These are phyloP conservation scores for Sicyos baderoa DNA, from an alignment of 306 rosid genomes.

Conservation along the genomic window DNA sequence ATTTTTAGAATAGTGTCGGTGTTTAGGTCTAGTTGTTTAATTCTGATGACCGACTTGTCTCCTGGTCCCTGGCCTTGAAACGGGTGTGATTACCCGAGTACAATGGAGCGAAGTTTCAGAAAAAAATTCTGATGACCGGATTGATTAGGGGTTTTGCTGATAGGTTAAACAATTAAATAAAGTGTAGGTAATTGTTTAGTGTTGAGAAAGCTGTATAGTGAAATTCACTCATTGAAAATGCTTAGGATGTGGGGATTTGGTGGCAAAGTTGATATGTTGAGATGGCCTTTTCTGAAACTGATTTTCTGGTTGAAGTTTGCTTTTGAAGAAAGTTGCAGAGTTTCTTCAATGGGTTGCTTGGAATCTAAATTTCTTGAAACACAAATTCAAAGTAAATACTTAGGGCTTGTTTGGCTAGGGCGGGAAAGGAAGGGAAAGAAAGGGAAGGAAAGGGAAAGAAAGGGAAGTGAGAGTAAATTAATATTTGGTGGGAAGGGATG, in stretches of 20 bases:
- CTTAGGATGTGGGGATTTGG: constrained; percentile 24
- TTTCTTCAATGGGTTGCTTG: constrained; percentile 14
- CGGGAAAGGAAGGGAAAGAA: too few relatives aligned
- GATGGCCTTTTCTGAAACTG: background rate
- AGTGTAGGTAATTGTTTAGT: background rate
- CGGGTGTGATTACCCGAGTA: too few relatives aligned
- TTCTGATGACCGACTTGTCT: background rate
- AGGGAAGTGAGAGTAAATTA: too few relatives aligned
- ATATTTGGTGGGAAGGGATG: too few relatives aligned
- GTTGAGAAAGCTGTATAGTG: constrained; percentile 7
- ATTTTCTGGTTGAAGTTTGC: constrained; percentile 21
- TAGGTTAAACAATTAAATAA: background rate
- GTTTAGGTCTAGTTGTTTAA: background rate
- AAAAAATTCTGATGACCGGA: background rate
- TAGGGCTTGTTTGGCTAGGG: too few relatives aligned
- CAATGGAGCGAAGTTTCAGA: too few relatives aligned
- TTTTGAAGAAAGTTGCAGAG: constrained; percentile 17
- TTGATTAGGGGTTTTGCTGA: background rate
- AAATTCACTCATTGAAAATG: constrained; percentile 19
- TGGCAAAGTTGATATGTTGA: constrained; percentile 21
- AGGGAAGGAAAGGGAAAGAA: too few relatives aligned
- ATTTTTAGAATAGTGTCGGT: constrained; percentile 1
- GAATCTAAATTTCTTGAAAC: constrained; percentile 4
- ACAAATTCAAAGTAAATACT: background rate
- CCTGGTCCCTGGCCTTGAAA: too few relatives aligned